phyloP scores from a whole-genome alignment of 805 yeast genomes.

The Teunomyces tritomae region DNA sequence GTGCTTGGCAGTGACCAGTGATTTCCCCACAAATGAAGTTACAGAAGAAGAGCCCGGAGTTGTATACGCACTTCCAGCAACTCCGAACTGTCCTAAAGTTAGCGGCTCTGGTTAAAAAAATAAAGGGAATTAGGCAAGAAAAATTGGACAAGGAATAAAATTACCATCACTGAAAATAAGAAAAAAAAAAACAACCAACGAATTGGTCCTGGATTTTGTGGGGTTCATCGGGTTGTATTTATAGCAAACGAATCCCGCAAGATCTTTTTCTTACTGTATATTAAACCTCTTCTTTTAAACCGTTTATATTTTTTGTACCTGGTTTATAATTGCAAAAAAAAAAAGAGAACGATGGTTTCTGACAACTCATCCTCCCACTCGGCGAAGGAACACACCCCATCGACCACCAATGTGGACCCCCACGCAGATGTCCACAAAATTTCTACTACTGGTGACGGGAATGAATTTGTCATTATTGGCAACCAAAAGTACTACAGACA shows the following conservation, averaged over 20 bases:
- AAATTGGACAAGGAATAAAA: not conserved
- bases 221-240: not conserved
- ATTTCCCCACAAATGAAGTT: no score
- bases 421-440: not conserved
- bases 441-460: slow-evolving; percentile 22
- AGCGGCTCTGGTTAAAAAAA: not conserved
- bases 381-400: not conserved
- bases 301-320: not conserved
- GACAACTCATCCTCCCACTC: slow-evolving; percentile 1
- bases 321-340: not conserved
- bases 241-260: not conserved
- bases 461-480: slow-evolving; percentile 33
- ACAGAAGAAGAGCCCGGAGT: not conserved
- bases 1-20: no score
- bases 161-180: not conserved
- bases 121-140: not conserved
- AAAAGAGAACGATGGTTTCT: not conserved
- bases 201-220: slow-evolving; percentile 1
- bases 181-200: not conserved
- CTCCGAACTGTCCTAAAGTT: not conserved
- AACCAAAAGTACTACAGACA: slow-evolving; percentile 27
- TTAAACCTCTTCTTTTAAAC: not conserved
- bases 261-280: not conserved
- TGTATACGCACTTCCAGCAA: not conserved
- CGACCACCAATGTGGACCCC: not conserved